Conservation (phyloP, 306 rosid species). For the Quercus rubra region DNA sequence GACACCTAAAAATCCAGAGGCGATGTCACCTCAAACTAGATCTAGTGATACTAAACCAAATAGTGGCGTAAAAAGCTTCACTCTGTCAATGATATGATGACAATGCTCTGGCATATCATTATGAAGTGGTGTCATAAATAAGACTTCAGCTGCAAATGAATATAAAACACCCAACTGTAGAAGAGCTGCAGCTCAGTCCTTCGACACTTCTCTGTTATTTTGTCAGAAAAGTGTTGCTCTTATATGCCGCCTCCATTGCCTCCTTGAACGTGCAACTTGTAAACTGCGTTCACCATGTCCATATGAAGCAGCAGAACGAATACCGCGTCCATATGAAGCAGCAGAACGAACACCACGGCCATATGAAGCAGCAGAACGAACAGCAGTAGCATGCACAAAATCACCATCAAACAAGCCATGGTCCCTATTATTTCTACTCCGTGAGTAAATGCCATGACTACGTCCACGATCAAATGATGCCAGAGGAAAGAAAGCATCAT, state of each 20-base stretch:
- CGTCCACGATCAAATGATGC: conserved; percentile 52
- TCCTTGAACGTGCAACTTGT: conserved; percentile 43
- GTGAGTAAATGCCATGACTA: conserved; percentile 42
- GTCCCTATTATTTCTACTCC: conserved; percentile 39
- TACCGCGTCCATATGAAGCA: no score
- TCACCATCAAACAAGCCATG: conserved; percentile 32
- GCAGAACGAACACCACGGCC: conserved; percentile 30
- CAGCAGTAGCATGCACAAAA: conserved; percentile 43
- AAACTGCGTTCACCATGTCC: conserved; percentile 5
- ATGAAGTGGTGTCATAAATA: conserved; percentile 4
- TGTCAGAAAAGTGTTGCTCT: conserved; percentile 11
- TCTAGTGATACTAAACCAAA: conserved; percentile 12
- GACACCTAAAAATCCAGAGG: neutral
- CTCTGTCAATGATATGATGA: conserved; percentile 30
- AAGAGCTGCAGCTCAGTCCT: neutral
- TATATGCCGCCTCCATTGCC: conserved; percentile 57
- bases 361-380: conserved; percentile 44
- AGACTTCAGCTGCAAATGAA: neutral
- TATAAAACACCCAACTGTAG: neutral
- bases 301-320: no score
- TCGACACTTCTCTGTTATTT: neutral
- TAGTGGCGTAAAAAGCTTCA: conserved; percentile 15
- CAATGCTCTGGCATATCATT: conserved; percentile 19
- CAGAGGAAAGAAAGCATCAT: conserved; percentile 45
- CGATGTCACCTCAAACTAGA: neutral